phyloP scores from a whole-genome alignment of 106 monocot genomes.

The Ottelia alismoides region DNA sequence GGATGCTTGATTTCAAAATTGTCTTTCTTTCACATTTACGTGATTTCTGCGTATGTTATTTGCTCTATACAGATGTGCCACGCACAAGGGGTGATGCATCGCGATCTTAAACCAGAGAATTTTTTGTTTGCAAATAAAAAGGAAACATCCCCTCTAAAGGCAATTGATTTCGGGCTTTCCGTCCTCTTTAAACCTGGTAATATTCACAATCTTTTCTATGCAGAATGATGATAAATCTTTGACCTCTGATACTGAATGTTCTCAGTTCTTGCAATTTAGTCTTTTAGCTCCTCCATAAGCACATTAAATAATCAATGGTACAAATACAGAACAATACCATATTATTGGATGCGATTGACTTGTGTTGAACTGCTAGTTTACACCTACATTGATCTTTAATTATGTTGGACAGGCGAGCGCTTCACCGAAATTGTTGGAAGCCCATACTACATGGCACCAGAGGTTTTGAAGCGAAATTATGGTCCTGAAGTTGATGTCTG shows the following conservation, averaged over 20 bases:
- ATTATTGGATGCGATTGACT: too few relatives aligned
- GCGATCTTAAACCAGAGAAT: conserved; percentile 18
- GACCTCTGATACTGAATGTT: too few relatives aligned
- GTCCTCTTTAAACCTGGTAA: conserved; percentile 16
- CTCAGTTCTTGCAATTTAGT: too few relatives aligned
- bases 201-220: neutral
- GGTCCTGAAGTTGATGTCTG: conserved; percentile 21
- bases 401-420: conserved; percentile 7
- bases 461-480: conserved; percentile 15
- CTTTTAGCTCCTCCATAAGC: too few relatives aligned
- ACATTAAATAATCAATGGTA: too few relatives aligned
- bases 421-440: conserved; percentile 17
- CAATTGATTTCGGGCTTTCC: conserved; percentile 18
- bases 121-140: conserved; percentile 19
- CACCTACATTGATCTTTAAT: too few relatives aligned
- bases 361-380: too few relatives aligned
- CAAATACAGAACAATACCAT: too few relatives aligned
- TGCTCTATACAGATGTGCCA: conserved; percentile 9
- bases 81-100: conserved; percentile 16
- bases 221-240: too few relatives aligned
- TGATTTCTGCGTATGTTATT: neutral
- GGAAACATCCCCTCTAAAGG: conserved; percentile 15
- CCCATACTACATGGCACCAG: conserved; percentile 20
- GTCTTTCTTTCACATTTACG: neutral
- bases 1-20: too few relatives aligned